Percentiles rank a stretch among this genome's conserved stretches.
phyloP scores from a whole-genome alignment of 2,329 filamentous ascomycete genomes.

The Arachnomyces sp. region DNA sequence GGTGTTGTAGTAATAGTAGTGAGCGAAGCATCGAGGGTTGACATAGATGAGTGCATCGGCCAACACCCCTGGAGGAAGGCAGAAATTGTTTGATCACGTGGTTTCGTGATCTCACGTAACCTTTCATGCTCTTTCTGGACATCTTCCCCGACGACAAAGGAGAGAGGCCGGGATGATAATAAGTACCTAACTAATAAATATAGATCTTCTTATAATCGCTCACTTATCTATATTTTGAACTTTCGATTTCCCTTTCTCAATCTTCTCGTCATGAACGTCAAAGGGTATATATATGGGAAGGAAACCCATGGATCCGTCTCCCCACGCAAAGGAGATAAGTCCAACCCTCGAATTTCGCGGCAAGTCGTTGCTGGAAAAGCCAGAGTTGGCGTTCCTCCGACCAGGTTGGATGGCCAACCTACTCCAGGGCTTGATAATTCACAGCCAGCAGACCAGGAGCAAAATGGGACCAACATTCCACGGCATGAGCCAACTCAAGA shows the following conservation, averaged over 20 bases:
- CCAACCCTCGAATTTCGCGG: slow-evolving; percentile 19
- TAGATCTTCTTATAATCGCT: too few relatives aligned
- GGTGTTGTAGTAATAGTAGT: too few relatives aligned
- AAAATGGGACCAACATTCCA: slow-evolving; percentile 7
- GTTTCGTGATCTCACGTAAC: too few relatives aligned
- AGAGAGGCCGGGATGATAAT: too few relatives aligned
- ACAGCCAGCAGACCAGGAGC: too few relatives aligned
- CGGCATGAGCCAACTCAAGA: slow-evolving; percentile 7
- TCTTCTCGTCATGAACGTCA: neutral
- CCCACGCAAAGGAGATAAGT: slow-evolving; percentile 15
- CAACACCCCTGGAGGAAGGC: slow-evolving; percentile 25
- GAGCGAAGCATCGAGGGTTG: neutral
- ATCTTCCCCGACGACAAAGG: too few relatives aligned
- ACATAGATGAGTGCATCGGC: slow-evolving; percentile 1
- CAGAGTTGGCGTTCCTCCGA: slow-evolving; percentile 26
- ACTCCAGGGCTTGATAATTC: too few relatives aligned
- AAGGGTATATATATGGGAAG: too few relatives aligned
- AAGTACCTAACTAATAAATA: too few relatives aligned
- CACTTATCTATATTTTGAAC: neutral
- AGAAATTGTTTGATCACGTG: slow-evolving; percentile 15
- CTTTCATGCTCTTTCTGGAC: too few relatives aligned
- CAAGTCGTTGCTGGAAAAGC: slow-evolving; percentile 28
- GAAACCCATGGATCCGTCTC: too few relatives aligned
- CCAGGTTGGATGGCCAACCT: slow-evolving; percentile 15
- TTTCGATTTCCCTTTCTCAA: neutral